A percentile compares a stretch with the other conserved stretches of the same genome.
These are phyloP conservation scores for Beauveria rudraprayagi DNA, from an alignment of 2,329 filamentous ascomycete genomes.

Conservation along the genomic window DNA sequence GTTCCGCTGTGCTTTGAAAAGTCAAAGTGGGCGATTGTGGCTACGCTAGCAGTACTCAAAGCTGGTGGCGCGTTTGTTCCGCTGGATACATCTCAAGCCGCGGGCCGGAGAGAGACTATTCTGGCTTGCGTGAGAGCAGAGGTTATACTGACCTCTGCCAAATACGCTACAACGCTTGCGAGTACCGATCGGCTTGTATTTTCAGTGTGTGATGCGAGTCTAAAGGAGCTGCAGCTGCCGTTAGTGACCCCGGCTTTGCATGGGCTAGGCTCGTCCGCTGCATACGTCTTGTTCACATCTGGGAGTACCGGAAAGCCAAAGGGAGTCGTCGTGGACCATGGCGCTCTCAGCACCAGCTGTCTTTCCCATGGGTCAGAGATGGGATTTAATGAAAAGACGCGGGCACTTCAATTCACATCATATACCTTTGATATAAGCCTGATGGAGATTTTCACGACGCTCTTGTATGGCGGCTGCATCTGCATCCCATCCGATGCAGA, in stretches of 20 bases:
- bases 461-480: slow-evolving; percentile 44
- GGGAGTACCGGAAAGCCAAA: slow-evolving; percentile 22
- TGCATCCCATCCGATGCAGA: slow-evolving; percentile 43
- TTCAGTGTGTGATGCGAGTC: not conserved
- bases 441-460: slow-evolving; percentile 37
- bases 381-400: slow-evolving; percentile 36
- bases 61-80: slow-evolving; percentile 38
- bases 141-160: not conserved
- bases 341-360: slow-evolving; percentile 43
- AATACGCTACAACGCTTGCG: not conserved
- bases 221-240: not conserved
- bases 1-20: slow-evolving; percentile 23
- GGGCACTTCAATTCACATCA: slow-evolving; percentile 44
- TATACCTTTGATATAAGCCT: slow-evolving; percentile 41
- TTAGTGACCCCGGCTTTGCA: not conserved
- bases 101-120: not conserved
- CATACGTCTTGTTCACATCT: slow-evolving; percentile 22
- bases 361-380: slow-evolving; percentile 39
- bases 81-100: slow-evolving; percentile 16
- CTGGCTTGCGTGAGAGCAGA: not conserved
- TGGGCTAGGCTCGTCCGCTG: slow-evolving; percentile 6
- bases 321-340: slow-evolving; percentile 33
- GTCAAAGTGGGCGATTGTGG: slow-evolving; percentile 21
- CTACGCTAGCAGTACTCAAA: slow-evolving; percentile 32
- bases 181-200: not conserved